phyloP scores from a whole-genome alignment of 1,284 basidiomycete genomes.

The Polyporus tsugae region DNA sequence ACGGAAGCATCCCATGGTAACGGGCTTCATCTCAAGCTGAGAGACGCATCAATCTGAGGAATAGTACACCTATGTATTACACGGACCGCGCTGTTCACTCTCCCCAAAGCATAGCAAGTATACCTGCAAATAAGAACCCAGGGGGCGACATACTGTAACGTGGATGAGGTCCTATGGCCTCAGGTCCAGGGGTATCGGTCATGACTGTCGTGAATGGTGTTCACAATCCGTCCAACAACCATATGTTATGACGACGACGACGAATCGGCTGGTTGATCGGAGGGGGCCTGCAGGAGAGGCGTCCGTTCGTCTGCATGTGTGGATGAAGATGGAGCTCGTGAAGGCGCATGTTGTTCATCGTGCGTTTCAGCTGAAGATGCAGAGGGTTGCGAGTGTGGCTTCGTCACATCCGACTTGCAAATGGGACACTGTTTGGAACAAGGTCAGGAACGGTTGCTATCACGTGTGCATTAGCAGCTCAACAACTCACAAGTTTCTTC shows the following conservation, averaged over 20 bases:
- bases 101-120: conserved; percentile 4
- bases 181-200: conserved; percentile 31
- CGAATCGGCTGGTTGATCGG: conserved; percentile 15
- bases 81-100: conserved; percentile 7
- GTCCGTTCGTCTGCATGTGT: conserved; percentile 31
- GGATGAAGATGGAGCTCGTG: conserved; percentile 19
- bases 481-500: conserved; percentile 80
- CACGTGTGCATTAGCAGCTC: conserved; percentile 11
- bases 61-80: conserved; percentile 11
- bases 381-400: conserved; percentile 49
- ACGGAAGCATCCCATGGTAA: not conserved
- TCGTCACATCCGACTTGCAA: conserved; percentile 89
- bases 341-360: conserved; percentile 15
- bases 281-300: conserved; percentile 30
- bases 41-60: not conserved
- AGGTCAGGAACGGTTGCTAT: conserved; percentile 10
- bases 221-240: not conserved
- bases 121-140: conserved; percentile 10
- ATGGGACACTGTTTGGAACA: conserved; percentile 74
- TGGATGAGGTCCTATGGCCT: conserved; percentile 10
- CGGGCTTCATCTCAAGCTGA: not conserved
- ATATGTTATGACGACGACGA: conserved; percentile 16
- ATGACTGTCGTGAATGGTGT: conserved; percentile 24
- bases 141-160: conserved; percentile 22
- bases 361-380: conserved; percentile 20